Evolutionary conservation across 2,329 filamentous ascomycete species (phyloP).

Genomic region (Zelopaecilomyces penicillatus): DNA sequence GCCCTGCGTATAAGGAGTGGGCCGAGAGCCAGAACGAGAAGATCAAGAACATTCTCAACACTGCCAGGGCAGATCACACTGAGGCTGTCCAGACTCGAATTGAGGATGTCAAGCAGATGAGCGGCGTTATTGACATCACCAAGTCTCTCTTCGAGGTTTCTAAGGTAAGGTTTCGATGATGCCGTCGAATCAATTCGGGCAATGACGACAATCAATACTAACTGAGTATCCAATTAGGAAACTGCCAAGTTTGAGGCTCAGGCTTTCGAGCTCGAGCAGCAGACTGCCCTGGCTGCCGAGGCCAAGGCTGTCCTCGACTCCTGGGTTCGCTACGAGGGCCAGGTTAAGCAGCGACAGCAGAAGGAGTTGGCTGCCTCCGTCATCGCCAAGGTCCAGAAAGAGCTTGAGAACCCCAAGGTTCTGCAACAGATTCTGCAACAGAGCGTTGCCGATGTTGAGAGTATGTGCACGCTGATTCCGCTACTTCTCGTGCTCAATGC

Average conservation of each 20-base stretch:
- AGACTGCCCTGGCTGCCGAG: conserved; percentile 83
- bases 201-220: too few species aligned
- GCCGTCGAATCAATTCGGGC: background rate
- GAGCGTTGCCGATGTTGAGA: conserved; percentile 92
- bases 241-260: conserved; percentile 92
- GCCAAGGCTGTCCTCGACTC: conserved; percentile 94
- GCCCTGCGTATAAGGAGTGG: conserved; percentile 88
- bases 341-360: conserved; percentile 99
- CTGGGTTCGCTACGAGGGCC: conserved; percentile 96
- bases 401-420: conserved; percentile 94
- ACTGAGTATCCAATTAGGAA: conserved; percentile 50
- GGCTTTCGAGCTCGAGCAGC: conserved; percentile 96
- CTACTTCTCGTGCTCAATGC: conserved; percentile 12
- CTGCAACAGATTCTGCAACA: conserved; percentile 97
- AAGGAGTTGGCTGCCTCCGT: conserved; percentile 85
- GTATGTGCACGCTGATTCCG: conserved; percentile 39
- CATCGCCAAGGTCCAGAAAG: conserved; percentile 97
- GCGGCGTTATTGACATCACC: conserved; percentile 89
- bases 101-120: conserved; percentile 88
- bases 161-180: conserved; percentile 57
- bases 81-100: conserved; percentile 92
- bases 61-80: conserved; percentile 89
- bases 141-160: conserved; percentile 96
- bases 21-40: conserved; percentile 80
- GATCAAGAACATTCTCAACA: conserved; percentile 92